Base-by-base conservation (phyloP, 2,329 filamentous ascomycete genomes). In the Chrysoporthe cubensis region DNA sequence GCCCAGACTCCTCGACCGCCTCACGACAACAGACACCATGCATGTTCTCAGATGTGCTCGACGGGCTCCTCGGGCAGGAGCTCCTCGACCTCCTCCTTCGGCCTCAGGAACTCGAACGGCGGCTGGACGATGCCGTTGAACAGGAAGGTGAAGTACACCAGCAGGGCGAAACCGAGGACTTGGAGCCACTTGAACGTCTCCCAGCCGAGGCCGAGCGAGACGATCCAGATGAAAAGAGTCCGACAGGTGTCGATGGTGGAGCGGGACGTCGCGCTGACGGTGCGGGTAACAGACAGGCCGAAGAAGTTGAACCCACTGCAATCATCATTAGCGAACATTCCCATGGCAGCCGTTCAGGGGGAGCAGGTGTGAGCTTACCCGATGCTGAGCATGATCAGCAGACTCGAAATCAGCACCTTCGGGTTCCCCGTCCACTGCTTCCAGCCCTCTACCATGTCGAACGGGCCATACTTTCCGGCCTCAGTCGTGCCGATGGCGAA, bases 141-240 rank as follows among this genome's bases (percentile, higher is more conserved):
- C 54, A 98, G 78, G 79, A 97, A 97, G 1, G 95, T 99, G 72
- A 96, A 96, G 77, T 97, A 99, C 16, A 99, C 96, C 46, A 99
- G 86, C 72, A 97, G 81, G 1, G 82, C 91, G 74, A 99, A 99
- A 1, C 96, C 96, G 3, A 88, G 78, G 16, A 99, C 93, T 80
- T 99, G 96, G 7, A 99, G 87, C 91, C 93, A 96, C 81, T 98
- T 98, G 87, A 99, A 98, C 0, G 88, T 90, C 81, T 99, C 96
- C 96, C 96, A 99, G 69, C 94, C 94, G 2, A 99, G 87, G 4
- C 91, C 93, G 4, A 99, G 87, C 21, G 93, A 97, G 16, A 97
- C 92, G 40, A 99, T 86, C 96, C 96, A 99, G 80, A 99, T 98
- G 81, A 99, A 98, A 1, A 99, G 87, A 0, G 96, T 99, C 52